Conservation (phyloP, 2,329 filamentous ascomycete genomes). For the Cercospora sp. region DNA sequence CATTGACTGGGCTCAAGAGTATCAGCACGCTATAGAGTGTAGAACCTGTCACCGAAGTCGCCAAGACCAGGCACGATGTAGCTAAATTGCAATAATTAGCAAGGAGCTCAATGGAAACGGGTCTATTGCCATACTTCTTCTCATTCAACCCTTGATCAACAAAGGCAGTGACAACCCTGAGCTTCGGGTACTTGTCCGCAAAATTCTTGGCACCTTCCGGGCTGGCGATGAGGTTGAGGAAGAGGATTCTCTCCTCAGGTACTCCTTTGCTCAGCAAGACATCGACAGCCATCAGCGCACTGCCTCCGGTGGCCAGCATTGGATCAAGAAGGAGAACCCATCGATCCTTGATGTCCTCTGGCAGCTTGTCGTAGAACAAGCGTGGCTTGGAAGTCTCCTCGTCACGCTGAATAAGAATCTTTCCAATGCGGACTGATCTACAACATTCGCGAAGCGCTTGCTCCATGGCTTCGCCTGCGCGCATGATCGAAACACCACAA, state of each 20-base stretch:
- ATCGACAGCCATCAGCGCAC: constrained; percentile 94
- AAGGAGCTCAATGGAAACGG: constrained; percentile 35
- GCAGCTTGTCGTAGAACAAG: constrained; percentile 96
- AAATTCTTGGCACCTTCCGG: constrained; percentile 90
- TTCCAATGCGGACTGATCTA: constrained; percentile 94
- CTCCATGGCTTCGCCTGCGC: constrained; percentile 97
- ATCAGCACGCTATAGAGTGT: constrained; percentile 61
- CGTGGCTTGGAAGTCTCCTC: constrained; percentile 91
- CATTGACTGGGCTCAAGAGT: neutral
- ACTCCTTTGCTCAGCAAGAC: constrained; percentile 88
- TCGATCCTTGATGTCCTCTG: constrained; percentile 84
- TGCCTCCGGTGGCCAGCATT: constrained; percentile 99
- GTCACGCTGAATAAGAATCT: constrained; percentile 96
- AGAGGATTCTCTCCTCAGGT: constrained; percentile 90
- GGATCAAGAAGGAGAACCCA: constrained; percentile 95
- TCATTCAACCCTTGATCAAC: constrained; percentile 95
- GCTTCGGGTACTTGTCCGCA: constrained; percentile 80
- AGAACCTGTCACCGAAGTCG: constrained; percentile 94
- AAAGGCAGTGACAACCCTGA: constrained; percentile 92
- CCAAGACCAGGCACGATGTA: constrained; percentile 94
- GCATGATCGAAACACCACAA: constrained; percentile 97
- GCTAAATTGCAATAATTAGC: constrained; percentile 52
- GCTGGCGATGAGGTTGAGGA: constrained; percentile 96
- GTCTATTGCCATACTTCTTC: constrained; percentile 74
- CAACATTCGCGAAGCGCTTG: constrained; percentile 95